These are phyloP conservation scores for Fusarium austroafricanum DNA, from an alignment of 2,329 filamentous ascomycete genomes.

Conservation along the genomic window DNA sequence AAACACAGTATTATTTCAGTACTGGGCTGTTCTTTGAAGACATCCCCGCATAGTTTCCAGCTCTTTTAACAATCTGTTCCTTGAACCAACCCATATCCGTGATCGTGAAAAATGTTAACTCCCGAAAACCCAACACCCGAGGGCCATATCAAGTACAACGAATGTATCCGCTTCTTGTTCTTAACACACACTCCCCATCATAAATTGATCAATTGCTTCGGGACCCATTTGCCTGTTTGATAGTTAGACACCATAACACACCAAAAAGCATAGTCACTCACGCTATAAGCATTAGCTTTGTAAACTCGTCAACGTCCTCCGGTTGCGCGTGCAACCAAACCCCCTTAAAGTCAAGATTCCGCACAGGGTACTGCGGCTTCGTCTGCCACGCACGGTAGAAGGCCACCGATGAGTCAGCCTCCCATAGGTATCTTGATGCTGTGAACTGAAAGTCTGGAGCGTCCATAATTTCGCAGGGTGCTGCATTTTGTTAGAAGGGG, in stretches of 20 bases:
- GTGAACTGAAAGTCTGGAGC: constrained; percentile 46
- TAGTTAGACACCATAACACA: neutral
- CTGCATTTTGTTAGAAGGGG: constrained; percentile 19
- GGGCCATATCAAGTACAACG: neutral
- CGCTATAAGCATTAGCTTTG: constrained; percentile 53
- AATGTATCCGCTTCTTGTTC: neutral
- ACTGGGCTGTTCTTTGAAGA: neutral
- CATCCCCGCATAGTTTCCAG: neutral
- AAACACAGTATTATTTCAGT: neutral
- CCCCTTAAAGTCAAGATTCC: constrained; percentile 51
- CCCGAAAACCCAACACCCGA: neutral
- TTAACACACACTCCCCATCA: constrained; percentile 47
- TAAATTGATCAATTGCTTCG: constrained; percentile 53
- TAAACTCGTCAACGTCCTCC: constrained; percentile 56
- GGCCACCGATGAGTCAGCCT: constrained; percentile 54
- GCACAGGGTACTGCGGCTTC: constrained; percentile 53
- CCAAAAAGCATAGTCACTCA: constrained; percentile 42
- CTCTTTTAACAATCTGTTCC: neutral
- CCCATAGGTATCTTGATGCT: constrained; percentile 58
- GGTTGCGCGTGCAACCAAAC: constrained; percentile 53
- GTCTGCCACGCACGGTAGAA: constrained; percentile 60
- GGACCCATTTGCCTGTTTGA: constrained; percentile 50
- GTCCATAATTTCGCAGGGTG: constrained; percentile 35
- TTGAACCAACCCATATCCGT: neutral
- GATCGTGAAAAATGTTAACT: neutral